Percentiles rank a stretch among this genome's conserved stretches.
phyloP scores from a whole-genome alignment of 306 rosid species.

The Begonia peltatifolia region DNA sequence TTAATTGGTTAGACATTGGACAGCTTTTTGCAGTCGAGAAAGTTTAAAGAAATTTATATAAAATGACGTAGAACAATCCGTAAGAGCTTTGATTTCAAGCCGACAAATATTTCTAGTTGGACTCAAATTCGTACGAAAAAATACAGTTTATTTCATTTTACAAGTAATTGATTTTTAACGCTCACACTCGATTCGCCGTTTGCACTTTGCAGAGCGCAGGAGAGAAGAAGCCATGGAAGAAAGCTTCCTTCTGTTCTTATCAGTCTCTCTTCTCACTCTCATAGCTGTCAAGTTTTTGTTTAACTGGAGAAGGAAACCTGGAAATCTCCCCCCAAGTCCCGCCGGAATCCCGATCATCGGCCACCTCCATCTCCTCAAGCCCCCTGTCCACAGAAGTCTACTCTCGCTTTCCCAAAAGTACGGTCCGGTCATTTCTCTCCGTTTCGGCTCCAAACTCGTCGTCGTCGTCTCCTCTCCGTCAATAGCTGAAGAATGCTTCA shows the following conservation, averaged over 20 bases:
- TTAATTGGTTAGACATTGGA: no score
- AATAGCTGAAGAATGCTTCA: constrained; percentile 6
- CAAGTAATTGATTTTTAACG: no score
- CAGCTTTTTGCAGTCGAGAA: no score
- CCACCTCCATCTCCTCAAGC: constrained; percentile 10
- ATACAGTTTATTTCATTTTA: no score
- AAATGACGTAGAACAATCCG: no score
- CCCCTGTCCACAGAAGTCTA: constrained; percentile 4
- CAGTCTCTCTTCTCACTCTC: neutral
- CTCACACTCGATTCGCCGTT: no score
- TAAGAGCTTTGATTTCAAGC: no score
- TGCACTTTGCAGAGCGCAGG: neutral
- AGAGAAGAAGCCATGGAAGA: neutral
- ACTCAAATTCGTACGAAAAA: no score
- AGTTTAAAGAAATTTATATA: no score
- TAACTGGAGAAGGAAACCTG: neutral
- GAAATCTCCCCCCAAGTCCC: constrained; percentile 1
- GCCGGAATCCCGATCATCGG: constrained; percentile 1
- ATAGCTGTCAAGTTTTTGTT: neutral
- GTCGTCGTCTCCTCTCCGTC: constrained; percentile 7
- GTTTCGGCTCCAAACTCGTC: constrained; percentile 8
- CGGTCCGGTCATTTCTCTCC: constrained; percentile 5
- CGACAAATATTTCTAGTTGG: no score
- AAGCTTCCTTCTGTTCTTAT: neutral
- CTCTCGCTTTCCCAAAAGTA: neutral